phyloP scores from a whole-genome alignment of 371 early-diverging fungal genomes.

The Mucor plumbeus region DNA sequence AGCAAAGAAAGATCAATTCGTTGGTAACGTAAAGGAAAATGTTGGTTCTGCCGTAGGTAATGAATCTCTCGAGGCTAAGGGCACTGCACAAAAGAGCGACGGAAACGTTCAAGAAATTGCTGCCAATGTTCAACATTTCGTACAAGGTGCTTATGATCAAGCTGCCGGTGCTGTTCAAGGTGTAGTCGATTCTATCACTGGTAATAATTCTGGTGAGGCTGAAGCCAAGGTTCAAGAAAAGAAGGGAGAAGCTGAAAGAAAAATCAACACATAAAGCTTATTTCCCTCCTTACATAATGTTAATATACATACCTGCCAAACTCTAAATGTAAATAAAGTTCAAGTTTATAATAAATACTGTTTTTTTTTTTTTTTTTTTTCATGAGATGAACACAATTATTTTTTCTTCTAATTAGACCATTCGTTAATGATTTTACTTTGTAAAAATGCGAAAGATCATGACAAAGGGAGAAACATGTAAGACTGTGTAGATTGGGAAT shows the following conservation, averaged over 20 bases:
- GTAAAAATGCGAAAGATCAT: too few species aligned
- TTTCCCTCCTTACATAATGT: too few species aligned
- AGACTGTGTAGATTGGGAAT: too few species aligned
- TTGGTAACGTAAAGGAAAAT: conserved; percentile 51
- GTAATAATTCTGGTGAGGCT: conserved; percentile 27
- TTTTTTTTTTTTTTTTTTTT: too few species aligned
- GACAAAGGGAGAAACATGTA: too few species aligned
- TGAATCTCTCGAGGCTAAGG: conserved; percentile 42
- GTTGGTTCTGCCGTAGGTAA: conserved; percentile 48
- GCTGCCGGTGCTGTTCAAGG: conserved; percentile 38
- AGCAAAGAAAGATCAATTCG: conserved; percentile 42
- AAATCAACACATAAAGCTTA: conserved; percentile 21
- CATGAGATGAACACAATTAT: too few species aligned
- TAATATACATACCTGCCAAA: too few species aligned
- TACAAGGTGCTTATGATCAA: conserved; percentile 33
- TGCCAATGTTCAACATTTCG: conserved; percentile 33
- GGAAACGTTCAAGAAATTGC: conserved; percentile 46
- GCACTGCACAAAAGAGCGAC: conserved; percentile 37
- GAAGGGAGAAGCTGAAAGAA: conserved; percentile 35
- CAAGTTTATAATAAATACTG: too few species aligned
- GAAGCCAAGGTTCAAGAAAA: conserved; percentile 24
- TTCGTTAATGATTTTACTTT: too few species aligned
- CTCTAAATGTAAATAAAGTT: too few species aligned
- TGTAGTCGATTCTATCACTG: conserved; percentile 33
- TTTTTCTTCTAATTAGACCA: too few species aligned